Evolutionary conservation across 768 basidiomycete species (phyloP), one percentile per base, ranked within the genome.

Genomic region (Podaxis sp.): DNA sequence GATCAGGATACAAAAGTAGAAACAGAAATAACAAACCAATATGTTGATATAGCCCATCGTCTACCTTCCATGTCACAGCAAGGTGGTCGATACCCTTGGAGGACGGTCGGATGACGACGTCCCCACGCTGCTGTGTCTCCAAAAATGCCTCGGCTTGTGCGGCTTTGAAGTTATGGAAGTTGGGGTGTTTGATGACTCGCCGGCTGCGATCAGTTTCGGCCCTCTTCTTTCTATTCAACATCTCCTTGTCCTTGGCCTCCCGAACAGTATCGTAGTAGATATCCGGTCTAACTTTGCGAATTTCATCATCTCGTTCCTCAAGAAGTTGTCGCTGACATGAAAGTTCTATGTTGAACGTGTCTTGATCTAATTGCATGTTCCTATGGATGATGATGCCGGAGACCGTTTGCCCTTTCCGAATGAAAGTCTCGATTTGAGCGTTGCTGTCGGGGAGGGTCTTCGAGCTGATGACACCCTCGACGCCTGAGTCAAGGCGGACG

Each of bases 1-100:
- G 65, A 18, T 21, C 50, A 38, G 18, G 59, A 42, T 47, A 1
- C 6, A 35, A 47, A 32, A 64, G n/a, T 48, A 11, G 57, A 46
- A 27, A 57, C 27, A 16, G n/a, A 50, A 28, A 42, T 1, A 36
- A 68, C 89, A 54, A 68, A 94, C 95, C 95, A 61, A 99, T 91
- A 70, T 99, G 97, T 70, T 98, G 97, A 73, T 91, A 98, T 27
- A 99, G 77, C 62, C 88, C 91, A 61, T 97, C 90, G 64, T 95
- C 96, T 1, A 99, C 95, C 75, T 98, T 99, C 97, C 97, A 99
- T 0, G 97, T 99, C 9, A 99, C 90, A 47, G 96, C 96, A 38
- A 99, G 79, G 75, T 98, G 97, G 67, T 97, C 85, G 38, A 81
- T 76, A 13, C 96, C 96, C 73, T 95, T 95, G 3, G 96, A 98